A percentile compares a stretch with the other conserved stretches of the same genome.
phyloP scores from a whole-genome alignment of 805 yeast genomes.

The Saccharomycopsis amapae region DNA sequence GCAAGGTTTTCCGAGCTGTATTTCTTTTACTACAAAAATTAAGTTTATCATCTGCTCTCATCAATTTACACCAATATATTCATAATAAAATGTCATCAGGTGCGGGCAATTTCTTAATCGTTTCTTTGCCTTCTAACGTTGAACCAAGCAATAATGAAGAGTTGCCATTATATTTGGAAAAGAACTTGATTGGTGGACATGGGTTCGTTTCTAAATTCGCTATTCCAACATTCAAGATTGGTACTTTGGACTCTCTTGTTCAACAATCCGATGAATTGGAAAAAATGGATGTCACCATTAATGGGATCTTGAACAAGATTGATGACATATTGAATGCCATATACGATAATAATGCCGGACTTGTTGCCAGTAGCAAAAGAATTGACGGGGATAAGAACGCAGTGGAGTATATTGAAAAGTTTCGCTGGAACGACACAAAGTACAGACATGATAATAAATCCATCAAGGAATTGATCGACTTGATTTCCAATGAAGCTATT shows the following conservation, averaged over 20 bases:
- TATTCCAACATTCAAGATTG: constrained; percentile 85
- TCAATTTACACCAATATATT: too few species aligned
- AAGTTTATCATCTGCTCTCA: too few species aligned
- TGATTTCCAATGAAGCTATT: constrained; percentile 69
- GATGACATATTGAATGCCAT: constrained; percentile 61
- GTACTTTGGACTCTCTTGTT: constrained; percentile 87
- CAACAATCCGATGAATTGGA: constrained; percentile 84
- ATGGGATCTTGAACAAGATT: constrained; percentile 60
- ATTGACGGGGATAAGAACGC: constrained; percentile 45
- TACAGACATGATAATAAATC: constrained; percentile 73
- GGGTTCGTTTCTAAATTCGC: constrained; percentile 49
- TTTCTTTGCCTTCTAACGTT: constrained; percentile 19
- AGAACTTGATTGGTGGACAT: constrained; percentile 48
- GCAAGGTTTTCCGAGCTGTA: too few species aligned
- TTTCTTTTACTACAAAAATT: too few species aligned
- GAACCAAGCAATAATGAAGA: constrained; percentile 16
- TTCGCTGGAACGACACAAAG: constrained; percentile 84
- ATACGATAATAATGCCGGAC: constrained; percentile 35
- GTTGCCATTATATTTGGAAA: constrained; percentile 33
- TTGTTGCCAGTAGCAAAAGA: constrained; percentile 41
- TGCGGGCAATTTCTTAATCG: constrained; percentile 12
- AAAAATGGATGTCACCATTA: constrained; percentile 75
- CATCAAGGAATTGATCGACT: constrained; percentile 62
- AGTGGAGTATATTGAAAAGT: constrained; percentile 60
- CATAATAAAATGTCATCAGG: too few species aligned